These are phyloP conservation scores for Astrocystis sublimbata DNA, from an alignment of 495 filamentous ascomycete genomes.

Conservation along the genomic window DNA sequence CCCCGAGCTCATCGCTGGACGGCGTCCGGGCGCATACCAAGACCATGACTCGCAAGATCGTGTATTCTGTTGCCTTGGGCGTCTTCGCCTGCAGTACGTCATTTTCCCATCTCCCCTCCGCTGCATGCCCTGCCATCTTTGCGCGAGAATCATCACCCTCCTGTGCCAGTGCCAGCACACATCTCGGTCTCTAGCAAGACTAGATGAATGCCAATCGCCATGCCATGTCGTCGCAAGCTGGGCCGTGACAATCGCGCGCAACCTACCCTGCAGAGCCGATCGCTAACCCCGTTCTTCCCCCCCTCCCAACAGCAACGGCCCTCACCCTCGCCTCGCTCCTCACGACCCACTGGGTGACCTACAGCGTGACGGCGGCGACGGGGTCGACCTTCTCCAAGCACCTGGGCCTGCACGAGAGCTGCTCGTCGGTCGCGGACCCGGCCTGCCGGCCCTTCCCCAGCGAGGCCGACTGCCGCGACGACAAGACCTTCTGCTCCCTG, in stretches of 20 bases:
- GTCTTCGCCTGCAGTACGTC: constrained; percentile 62
- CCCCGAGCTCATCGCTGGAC: constrained; percentile 6
- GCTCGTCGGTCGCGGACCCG: constrained; percentile 52
- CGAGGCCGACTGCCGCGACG: constrained; percentile 67
- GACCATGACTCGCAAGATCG: constrained; percentile 50
- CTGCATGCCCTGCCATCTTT: constrained; percentile 8
- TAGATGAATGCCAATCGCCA: neutral
- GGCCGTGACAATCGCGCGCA: neutral
- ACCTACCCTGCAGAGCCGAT: neutral
- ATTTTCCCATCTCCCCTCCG: constrained; percentile 21
- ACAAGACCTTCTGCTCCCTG: constrained; percentile 84
- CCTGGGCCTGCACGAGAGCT: constrained; percentile 80
- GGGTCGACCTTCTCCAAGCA: constrained; percentile 60
- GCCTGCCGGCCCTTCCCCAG: constrained; percentile 55
- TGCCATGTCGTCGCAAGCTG: neutral
- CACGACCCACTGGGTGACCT: constrained; percentile 78
- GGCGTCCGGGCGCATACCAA: neutral
- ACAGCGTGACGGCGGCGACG: constrained; percentile 56
- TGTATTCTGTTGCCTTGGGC: constrained; percentile 60
- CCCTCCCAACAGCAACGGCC: constrained; percentile 59
- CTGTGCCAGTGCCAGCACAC: neutral
- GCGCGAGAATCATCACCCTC: constrained; percentile 18
- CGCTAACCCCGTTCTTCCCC: constrained; percentile 20
- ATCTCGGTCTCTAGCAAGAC: neutral
- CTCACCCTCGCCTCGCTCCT: constrained; percentile 75